Conservation (phyloP, 345 rosid species). For the Noccaea bulbosa region DNA sequence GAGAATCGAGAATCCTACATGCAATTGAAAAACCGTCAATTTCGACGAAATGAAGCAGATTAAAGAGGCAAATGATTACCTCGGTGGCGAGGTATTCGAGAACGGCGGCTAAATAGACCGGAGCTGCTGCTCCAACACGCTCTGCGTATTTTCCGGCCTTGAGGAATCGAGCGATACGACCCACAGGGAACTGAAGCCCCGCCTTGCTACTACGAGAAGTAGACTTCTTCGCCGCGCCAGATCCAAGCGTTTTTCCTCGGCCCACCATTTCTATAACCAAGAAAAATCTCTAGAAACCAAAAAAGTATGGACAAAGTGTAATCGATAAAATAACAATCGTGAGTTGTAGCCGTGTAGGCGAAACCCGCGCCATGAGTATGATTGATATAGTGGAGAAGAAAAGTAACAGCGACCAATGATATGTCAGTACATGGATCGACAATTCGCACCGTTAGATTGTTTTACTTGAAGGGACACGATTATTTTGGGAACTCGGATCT, state of each 20-base stretch:
- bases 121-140: conserved; percentile 98
- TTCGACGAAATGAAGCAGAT: too few relatives aligned
- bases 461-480: conserved; percentile 40
- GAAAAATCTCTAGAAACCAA: background rate
- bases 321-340: conserved; percentile 1
- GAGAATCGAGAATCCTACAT: conserved; percentile 28
- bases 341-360: background rate
- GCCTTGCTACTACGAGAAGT: conserved; percentile 95
- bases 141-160: conserved; percentile 97
- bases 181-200: conserved; percentile 88
- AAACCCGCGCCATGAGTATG: conserved; percentile 26
- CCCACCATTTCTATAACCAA: conserved; percentile 62
- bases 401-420: conserved; percentile 44
- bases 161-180: conserved; percentile 91
- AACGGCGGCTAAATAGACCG: conserved; percentile 97
- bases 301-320: background rate
- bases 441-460: conserved; percentile 34
- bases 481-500: background rate
- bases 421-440: conserved; percentile 47
- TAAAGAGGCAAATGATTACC: conserved; percentile 40
- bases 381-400: conserved; percentile 44
- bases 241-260: conserved; percentile 85
- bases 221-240: conserved; percentile 82
- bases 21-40: background rate
- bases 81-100: conserved; percentile 95